phyloP scores from a whole-genome alignment of 768 basidiomycete genomes.

The Astraeus odoratus region DNA sequence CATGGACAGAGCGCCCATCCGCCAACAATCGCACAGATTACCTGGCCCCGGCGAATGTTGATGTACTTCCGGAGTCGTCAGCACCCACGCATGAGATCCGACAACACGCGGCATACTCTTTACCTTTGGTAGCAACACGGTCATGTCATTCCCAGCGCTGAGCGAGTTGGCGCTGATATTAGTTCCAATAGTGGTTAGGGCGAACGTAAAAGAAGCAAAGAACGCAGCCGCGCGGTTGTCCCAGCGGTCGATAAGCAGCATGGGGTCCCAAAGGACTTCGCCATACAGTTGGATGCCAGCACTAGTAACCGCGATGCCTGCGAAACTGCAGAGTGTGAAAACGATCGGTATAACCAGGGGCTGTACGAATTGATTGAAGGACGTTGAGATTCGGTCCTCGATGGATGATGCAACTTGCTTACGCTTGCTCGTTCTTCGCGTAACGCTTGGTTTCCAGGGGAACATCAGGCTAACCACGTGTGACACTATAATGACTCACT shows the following conservation, averaged over 20 bases:
- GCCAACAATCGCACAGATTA: constrained; percentile 30
- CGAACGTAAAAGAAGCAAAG: constrained; percentile 71
- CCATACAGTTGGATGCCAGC: constrained; percentile 71
- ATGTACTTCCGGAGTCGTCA: constrained; percentile 19
- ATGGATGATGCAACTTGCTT: constrained; percentile 15
- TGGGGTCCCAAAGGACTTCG: constrained; percentile 65
- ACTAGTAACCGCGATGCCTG: constrained; percentile 75
- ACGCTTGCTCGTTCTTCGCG: constrained; percentile 62
- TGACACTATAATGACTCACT: constrained; percentile 14
- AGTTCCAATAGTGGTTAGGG: constrained; percentile 61
- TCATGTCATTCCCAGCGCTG: constrained; percentile 79
- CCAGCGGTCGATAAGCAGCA: constrained; percentile 71
- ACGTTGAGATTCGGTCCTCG: not conserved
- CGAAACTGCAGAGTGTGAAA: constrained; percentile 72
- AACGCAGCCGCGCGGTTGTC: constrained; percentile 82
- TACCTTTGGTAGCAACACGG: constrained; percentile 58
- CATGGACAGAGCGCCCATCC: constrained; percentile 83
- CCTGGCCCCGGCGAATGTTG: constrained; percentile 23
- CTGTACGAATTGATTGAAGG: constrained; percentile 61
- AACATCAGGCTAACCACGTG: constrained; percentile 4
- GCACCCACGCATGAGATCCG: not conserved
- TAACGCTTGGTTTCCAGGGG: constrained; percentile 45
- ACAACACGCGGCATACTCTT: not conserved
- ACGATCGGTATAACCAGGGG: constrained; percentile 70
- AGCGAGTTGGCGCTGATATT: constrained; percentile 77